Conservation (phyloP, 768 basidiomycete species). For the Trametes coccinea region DNA sequence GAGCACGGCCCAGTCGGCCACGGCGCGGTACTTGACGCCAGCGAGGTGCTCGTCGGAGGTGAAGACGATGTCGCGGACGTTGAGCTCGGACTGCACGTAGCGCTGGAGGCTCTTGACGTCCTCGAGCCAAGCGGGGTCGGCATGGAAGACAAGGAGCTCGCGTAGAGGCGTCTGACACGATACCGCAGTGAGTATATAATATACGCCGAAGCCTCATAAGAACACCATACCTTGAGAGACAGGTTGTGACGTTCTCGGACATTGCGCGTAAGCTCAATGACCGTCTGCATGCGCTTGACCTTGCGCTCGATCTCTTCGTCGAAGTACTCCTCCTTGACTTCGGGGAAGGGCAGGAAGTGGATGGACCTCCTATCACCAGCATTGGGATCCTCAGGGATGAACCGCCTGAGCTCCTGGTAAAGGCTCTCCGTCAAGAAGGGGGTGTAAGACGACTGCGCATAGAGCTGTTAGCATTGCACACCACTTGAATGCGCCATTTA, state of each 20-base stretch:
- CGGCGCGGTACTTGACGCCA: conserved; percentile 87
- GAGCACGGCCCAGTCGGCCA: conserved; percentile 93
- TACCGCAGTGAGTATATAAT: neutral
- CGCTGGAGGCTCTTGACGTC: conserved; percentile 83
- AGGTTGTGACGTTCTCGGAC: conserved; percentile 85
- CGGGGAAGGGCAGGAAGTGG: conserved; percentile 94
- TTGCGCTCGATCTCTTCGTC: conserved; percentile 92
- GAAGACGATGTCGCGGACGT: conserved; percentile 88
- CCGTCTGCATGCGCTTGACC: conserved; percentile 90
- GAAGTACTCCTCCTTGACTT: conserved; percentile 92
- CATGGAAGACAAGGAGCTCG: conserved; percentile 93
- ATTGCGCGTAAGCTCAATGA: conserved; percentile 89
- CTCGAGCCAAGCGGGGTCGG: conserved; percentile 76
- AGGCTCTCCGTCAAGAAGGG: conserved; percentile 97
- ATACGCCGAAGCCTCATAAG: too few species aligned
- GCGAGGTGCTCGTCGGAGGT: conserved; percentile 84
- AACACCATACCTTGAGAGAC: conserved; percentile 73
- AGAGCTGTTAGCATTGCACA: neutral
- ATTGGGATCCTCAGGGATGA: conserved; percentile 73
- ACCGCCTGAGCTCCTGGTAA: conserved; percentile 87
- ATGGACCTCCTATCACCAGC: conserved; percentile 85
- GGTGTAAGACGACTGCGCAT: conserved; percentile 86
- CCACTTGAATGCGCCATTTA: conserved; percentile 13
- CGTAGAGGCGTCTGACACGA: conserved; percentile 77
- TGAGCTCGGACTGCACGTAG: conserved; percentile 94